Conservation (phyloP, 2,329 filamentous ascomycete genomes). For the Curvularia eragrostidis region DNA sequence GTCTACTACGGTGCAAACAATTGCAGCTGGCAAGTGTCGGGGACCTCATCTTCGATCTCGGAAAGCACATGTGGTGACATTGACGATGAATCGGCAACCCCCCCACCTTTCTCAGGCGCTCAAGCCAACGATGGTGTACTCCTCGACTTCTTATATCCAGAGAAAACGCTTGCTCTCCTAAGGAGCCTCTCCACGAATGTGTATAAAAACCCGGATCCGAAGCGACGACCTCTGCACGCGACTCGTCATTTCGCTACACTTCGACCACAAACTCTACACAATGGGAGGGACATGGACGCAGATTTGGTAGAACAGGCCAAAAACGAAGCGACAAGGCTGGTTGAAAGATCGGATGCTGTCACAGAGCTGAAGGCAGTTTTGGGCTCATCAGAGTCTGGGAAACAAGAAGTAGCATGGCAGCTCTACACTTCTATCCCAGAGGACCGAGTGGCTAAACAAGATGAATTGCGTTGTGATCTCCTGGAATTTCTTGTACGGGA, state of each 20-base stretch:
- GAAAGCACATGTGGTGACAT: conserved; percentile 21
- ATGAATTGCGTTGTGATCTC: conserved; percentile 27
- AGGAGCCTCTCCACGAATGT: conserved; percentile 32
- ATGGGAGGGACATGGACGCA: conserved; percentile 16
- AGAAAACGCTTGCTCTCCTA: conserved; percentile 52
- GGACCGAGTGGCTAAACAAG: neutral
- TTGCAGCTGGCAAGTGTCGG: conserved; percentile 50
- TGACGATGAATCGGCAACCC: conserved; percentile 15
- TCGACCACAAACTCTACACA: conserved; percentile 17
- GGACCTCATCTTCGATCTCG: conserved; percentile 24
- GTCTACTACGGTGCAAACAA: conserved; percentile 63
- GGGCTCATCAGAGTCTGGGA: conserved; percentile 18
- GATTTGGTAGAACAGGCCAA: conserved; percentile 20
- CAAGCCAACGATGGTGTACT: conserved; percentile 28
- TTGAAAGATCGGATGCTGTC: conserved; percentile 24
- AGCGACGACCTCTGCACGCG: conserved; percentile 32
- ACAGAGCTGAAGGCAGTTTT: conserved; percentile 31
- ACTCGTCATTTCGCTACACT: conserved; percentile 39
- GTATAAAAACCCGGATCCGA: conserved; percentile 32
- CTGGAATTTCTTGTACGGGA: conserved; percentile 40
- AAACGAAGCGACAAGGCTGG: conserved; percentile 28
- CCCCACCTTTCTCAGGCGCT: conserved; percentile 5
- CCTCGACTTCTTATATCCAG: conserved; percentile 59
- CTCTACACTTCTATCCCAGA: conserved; percentile 44
- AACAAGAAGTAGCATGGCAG: conserved; percentile 47